phyloP scores from a whole-genome alignment of 179 eudicot genomes.

The Heliamphora pulchella region DNA sequence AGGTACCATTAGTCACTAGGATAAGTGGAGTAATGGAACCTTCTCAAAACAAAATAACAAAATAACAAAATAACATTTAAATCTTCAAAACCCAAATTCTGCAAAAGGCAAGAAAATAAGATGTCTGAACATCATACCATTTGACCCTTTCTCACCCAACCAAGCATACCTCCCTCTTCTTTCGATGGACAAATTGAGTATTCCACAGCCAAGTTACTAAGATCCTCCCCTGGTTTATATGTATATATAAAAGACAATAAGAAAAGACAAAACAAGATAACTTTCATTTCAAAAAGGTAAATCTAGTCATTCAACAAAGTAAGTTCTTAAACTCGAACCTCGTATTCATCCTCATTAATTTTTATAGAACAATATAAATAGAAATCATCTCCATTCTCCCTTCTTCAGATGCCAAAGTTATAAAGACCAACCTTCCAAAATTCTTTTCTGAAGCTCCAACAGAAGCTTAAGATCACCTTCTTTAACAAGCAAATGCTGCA shows the following conservation, averaged over 20 bases:
- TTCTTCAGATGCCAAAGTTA: neutral
- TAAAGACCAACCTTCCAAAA: slow-evolving; percentile 47
- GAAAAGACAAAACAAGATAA: neutral
- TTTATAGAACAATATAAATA: neutral
- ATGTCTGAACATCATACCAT: slow-evolving; percentile 57
- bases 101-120: neutral
- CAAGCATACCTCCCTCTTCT: slow-evolving; percentile 95
- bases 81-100: neutral
- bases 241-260: neutral
- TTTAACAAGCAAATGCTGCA: slow-evolving; percentile 94
- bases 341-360: neutral
- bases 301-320: neutral
- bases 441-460: slow-evolving; percentile 74
- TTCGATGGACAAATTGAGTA: slow-evolving; percentile 89
- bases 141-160: slow-evolving; percentile 96
- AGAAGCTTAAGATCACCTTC: slow-evolving; percentile 67
- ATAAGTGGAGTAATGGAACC: neutral
- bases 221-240: slow-evolving; percentile 62
- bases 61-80: neutral
- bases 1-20: neutral
- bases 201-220: slow-evolving; percentile 85
- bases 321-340: neutral
- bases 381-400: neutral
- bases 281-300: slow-evolving; percentile 1
- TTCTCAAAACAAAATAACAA: neutral